Evolutionary conservation across 179 eudicot species (phyloP).

Genomic region (Silene vulgaris): DNA sequence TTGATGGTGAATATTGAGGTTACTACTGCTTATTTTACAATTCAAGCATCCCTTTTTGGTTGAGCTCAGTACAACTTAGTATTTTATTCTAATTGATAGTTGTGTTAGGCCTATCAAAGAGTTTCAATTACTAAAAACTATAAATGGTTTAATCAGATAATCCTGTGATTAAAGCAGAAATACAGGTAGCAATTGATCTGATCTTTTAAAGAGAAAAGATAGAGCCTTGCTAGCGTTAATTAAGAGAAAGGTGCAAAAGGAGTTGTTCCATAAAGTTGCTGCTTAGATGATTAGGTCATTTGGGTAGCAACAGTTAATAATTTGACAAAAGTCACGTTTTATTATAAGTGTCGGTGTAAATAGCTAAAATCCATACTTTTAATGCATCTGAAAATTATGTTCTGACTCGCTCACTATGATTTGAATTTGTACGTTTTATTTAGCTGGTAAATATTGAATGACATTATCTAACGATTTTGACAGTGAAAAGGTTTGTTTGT

Average conservation of each 20-base stretch:
- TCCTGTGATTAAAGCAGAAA: constrained; percentile 88
- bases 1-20: no score
- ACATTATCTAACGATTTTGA: no score
- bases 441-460: no score
- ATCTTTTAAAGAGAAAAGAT: constrained; percentile 72
- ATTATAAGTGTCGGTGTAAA: no score
- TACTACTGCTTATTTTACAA: background rate
- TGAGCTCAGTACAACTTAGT: background rate
- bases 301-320: constrained; percentile 91
- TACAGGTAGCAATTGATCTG: constrained; percentile 90
- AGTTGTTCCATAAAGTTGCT: constrained; percentile 81
- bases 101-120: background rate
- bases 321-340: constrained; percentile 31
- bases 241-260: constrained; percentile 91
- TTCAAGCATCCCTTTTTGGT: no score
- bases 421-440: no score
- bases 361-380: no score
- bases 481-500: no score
- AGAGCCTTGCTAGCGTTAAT: constrained; percentile 85
- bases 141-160: constrained; percentile 52
- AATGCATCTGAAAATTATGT: no score
- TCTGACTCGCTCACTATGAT: no score
- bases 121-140: background rate
- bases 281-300: constrained; percentile 64
- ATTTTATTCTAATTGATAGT: background rate